Percentiles rank a stretch among this genome's conserved stretches.
These are phyloP conservation scores for Teunomyces gatunensis DNA, from an alignment of 805 yeast genomes.

Conservation along the genomic window DNA sequence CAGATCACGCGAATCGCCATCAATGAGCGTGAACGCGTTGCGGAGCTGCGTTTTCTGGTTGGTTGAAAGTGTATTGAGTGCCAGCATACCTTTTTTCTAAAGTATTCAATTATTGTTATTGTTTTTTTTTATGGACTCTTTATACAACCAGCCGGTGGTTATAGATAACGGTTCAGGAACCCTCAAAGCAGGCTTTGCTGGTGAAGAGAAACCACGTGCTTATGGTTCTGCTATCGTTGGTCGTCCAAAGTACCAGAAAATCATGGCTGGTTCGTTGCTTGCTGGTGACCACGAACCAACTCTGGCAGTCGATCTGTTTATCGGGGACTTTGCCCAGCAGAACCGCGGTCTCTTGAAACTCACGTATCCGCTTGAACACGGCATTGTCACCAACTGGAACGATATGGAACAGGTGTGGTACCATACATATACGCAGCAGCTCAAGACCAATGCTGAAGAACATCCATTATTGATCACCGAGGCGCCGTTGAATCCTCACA, in stretches of 20 bases:
- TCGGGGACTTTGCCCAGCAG: constrained; percentile 75
- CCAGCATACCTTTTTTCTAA: constrained; percentile 16
- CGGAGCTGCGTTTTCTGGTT: constrained; percentile 65
- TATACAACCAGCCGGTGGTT: constrained; percentile 47
- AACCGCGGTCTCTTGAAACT: constrained; percentile 74
- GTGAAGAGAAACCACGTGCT: constrained; percentile 76
- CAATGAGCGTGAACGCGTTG: constrained; percentile 76
- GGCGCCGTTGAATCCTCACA: constrained; percentile 75
- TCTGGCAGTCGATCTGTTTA: constrained; percentile 54
- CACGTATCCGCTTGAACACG: constrained; percentile 74
- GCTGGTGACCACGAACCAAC: constrained; percentile 9
- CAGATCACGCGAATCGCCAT: constrained; percentile 75
- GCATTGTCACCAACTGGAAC: constrained; percentile 77
- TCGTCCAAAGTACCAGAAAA: constrained; percentile 75
- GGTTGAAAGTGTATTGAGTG: constrained; percentile 47
- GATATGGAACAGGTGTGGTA: constrained; percentile 85
- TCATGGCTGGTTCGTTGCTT: constrained; percentile 55
- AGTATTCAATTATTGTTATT: neutral
- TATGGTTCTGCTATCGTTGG: constrained; percentile 70
- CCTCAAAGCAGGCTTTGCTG: constrained; percentile 89
- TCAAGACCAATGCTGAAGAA: constrained; percentile 63
- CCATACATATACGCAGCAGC: constrained; percentile 55
- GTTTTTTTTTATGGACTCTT: constrained; percentile 9
- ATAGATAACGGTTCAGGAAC: constrained; percentile 72
- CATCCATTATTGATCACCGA: constrained; percentile 89